These are phyloP conservation scores for Paraleonurus japonicus DNA, from an alignment of 257 asterid genomes.

Conservation along the genomic window DNA sequence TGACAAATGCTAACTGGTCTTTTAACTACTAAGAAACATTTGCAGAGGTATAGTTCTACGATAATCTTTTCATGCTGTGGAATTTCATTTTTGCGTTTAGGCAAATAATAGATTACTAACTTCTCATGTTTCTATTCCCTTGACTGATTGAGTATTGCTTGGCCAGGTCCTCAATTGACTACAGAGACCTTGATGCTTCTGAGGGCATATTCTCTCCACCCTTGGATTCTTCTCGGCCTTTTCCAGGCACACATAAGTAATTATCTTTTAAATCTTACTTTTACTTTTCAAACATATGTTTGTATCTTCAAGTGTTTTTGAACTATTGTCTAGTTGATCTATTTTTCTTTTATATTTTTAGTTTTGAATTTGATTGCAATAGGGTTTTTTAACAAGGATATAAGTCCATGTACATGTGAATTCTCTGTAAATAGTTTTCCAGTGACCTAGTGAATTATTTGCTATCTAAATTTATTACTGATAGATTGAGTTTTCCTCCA, in stretches of 20 bases:
- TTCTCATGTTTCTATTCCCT: not conserved
- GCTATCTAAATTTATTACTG: constrained; percentile 16
- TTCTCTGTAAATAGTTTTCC: constrained; percentile 4
- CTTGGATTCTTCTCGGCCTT: constrained; percentile 28
- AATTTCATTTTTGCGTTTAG: not conserved
- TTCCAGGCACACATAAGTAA: constrained; percentile 30
- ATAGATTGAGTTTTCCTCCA: constrained; percentile 26
- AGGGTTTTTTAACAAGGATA: not conserved
- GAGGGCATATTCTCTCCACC: constrained; percentile 18
- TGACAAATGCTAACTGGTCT: not conserved
- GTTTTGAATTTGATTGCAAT: constrained; percentile 11
- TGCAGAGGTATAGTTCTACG: not conserved
- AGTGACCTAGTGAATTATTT: not conserved
- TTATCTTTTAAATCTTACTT: constrained; percentile 5
- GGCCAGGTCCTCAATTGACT: constrained; percentile 28
- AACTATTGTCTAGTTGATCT: constrained; percentile 16
- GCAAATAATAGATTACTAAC: not conserved
- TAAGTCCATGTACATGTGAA: constrained; percentile 3
- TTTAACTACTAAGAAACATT: not conserved
- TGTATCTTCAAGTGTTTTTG: constrained; percentile 4
- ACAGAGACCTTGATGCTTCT: constrained; percentile 31
- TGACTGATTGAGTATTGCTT: constrained; percentile 9
- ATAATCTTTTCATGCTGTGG: not conserved
- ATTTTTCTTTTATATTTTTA: not conserved
- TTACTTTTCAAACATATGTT: constrained; percentile 14